Evolutionary conservation across 192 early-diverging fungal genomes (phyloP).

Genomic region (Funneliformis mosseae): DNA sequence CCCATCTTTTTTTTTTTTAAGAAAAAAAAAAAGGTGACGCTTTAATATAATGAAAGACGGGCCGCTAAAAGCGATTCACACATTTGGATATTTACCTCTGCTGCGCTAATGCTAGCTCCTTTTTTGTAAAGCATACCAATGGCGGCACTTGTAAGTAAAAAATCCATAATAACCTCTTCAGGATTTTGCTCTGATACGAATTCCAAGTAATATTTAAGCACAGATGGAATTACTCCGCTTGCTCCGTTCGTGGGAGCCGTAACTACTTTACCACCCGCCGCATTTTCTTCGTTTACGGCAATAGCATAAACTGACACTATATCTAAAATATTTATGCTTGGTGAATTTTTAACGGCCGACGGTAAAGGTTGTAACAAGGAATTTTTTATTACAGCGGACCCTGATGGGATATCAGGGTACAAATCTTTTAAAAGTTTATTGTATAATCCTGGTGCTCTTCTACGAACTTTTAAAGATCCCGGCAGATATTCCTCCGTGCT

Average conservation of each 20-base stretch:
- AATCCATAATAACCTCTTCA: constrained; percentile 87
- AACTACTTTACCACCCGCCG: constrained; percentile 80
- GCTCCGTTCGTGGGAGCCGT: constrained; percentile 97
- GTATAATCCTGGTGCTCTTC: constrained; percentile 87
- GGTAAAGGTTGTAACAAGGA: not conserved
- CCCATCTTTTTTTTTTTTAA: constrained; percentile 61
- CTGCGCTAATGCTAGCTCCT: constrained; percentile 90
- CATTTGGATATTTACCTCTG: constrained; percentile 52
- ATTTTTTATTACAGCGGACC: not conserved
- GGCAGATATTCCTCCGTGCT: constrained; percentile 69
- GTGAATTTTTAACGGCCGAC: not conserved
- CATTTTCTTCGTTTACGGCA: constrained; percentile 94
- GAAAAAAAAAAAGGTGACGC: not conserved
- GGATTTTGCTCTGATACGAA: constrained; percentile 82
- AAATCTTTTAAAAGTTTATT: constrained; percentile 82
- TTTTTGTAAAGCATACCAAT: constrained; percentile 98
- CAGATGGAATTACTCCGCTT: constrained; percentile 88
- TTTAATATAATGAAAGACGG: no score
- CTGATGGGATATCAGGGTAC: constrained; percentile 40
- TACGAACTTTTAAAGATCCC: constrained; percentile 76
- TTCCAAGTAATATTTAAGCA: constrained; percentile 94
- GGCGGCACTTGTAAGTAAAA: constrained; percentile 88
- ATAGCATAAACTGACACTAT: constrained; percentile 93
- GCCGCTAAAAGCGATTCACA: no score
- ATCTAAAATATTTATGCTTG: constrained; percentile 65